These are phyloP conservation scores for Colletotrichum acutatum DNA, from an alignment of 2,329 filamentous ascomycete species.

Conservation along the genomic window DNA sequence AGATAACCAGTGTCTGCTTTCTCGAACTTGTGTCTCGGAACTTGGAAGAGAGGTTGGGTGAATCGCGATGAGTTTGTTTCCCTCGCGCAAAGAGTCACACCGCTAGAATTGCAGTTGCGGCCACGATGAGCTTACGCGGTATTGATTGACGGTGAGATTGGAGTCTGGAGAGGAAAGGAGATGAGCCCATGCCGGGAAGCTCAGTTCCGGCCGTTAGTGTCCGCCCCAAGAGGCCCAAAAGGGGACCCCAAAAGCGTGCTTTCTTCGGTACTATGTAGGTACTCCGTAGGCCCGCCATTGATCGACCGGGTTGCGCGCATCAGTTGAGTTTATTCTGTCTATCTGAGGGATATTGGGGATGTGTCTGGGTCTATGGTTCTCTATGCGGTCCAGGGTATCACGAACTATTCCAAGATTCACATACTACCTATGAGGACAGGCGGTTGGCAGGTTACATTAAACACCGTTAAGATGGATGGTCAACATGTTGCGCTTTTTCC, in stretches of 20 bases:
- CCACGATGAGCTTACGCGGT: not conserved
- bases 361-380: not conserved
- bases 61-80: not conserved
- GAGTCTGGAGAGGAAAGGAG: conserved; percentile 14
- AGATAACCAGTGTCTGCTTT: not conserved
- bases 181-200: conserved; percentile 32
- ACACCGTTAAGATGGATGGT: not conserved
- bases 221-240: not conserved
- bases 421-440: not conserved
- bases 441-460: not conserved
- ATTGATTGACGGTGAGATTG: conserved; percentile 5
- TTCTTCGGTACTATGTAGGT: too few species aligned
- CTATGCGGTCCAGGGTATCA: not conserved
- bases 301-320: not conserved
- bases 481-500: not conserved
- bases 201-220: conserved; percentile 30
- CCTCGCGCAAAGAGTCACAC: not conserved
- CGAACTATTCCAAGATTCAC: not conserved
- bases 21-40: not conserved
- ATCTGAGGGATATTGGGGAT: not conserved
- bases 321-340: not conserved
- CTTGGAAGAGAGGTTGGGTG: not conserved
- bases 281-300: not conserved
- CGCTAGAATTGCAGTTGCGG: not conserved
- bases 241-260: not conserved